Base-by-base conservation (phyloP, 148 eudicot genomes). In the Rhododendron williamsianum region DNA sequence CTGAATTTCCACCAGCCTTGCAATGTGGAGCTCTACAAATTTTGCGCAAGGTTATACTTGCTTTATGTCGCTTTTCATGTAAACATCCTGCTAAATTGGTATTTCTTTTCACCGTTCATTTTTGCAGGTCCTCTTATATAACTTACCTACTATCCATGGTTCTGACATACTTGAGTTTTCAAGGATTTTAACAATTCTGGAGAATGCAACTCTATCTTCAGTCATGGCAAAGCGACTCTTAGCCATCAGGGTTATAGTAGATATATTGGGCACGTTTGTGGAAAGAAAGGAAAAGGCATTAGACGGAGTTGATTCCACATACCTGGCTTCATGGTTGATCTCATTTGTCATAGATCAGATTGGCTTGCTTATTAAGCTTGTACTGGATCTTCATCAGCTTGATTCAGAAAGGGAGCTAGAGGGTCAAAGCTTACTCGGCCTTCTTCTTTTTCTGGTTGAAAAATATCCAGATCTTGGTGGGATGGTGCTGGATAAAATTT, bases 101-200 rank as follows among this genome's bases (percentile, higher is more conserved):
- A 81, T 36, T 63, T 81, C 67, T 3, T 87, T 35, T 74, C 38
- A 85, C 74, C 65, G 38, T 78, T 60, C 46, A 48, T 73, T 87
- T 65, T 84, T 92, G 87, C 92, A 95, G 99, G 90, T 96, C 27
- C 85, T 92, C 82, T 76, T 88, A 51, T 85, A 85, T 89, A 86
- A 87, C 78, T 43, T 90, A 46, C 77, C 87, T 76, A 91, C 74
- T 48, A 81, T 86, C 80, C 88, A 87, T 76, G 43, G 81, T 65
- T 58, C 21, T 11, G 90, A 92, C 80, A 86, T 90, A 81, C 88
- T 87, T 56, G 90, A 89, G 77, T 88, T 93, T 80, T 84, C 83
- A 35, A 81, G 89, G 78, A 85, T 93, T 87, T 86, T 94, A 80
- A 80, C 38, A 76, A 81, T 83, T 76, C 82, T 88, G 73, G 89